A percentile compares a stretch with the other conserved stretches of the same genome.
These are phyloP conservation scores for Kodamaea suecica DNA, from an alignment of 1,139 yeast genomes.

Conservation along the genomic window DNA sequence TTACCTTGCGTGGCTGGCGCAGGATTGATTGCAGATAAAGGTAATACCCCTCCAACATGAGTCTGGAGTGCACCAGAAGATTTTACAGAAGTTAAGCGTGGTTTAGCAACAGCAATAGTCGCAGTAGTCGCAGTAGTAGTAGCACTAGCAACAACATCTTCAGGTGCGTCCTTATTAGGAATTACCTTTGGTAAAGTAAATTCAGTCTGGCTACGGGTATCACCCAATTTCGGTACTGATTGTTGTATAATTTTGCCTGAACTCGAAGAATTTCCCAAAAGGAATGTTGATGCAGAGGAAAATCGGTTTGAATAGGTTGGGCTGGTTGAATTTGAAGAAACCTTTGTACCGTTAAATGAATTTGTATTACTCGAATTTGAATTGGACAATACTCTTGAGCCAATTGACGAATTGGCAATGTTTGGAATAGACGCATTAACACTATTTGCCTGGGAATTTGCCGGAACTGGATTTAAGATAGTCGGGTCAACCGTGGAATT, in stretches of 20 bases:
- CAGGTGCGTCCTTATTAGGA: constrained; percentile 9
- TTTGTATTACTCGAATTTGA: neutral
- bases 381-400: neutral
- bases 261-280: constrained; percentile 32
- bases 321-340: constrained; percentile 25
- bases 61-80: constrained; percentile 21
- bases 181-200: constrained; percentile 13
- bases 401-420: constrained; percentile 15
- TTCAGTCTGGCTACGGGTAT: constrained; percentile 14
- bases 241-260: constrained; percentile 41
- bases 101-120: constrained; percentile 15
- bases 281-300: constrained; percentile 33
- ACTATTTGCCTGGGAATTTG: neutral
- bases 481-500: neutral
- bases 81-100: constrained; percentile 33
- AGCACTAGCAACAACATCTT: constrained; percentile 4
- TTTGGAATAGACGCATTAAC: neutral
- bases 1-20: neutral
- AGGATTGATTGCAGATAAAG: neutral
- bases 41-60: neutral
- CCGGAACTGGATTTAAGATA: constrained; percentile 1
- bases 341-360: too few relatives aligned
- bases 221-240: constrained; percentile 22
- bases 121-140: neutral
- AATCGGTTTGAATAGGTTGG: constrained; percentile 41